phyloP scores from a whole-genome alignment of 2,329 filamentous ascomycete species.

The Colletotrichum orchidophilum region DNA sequence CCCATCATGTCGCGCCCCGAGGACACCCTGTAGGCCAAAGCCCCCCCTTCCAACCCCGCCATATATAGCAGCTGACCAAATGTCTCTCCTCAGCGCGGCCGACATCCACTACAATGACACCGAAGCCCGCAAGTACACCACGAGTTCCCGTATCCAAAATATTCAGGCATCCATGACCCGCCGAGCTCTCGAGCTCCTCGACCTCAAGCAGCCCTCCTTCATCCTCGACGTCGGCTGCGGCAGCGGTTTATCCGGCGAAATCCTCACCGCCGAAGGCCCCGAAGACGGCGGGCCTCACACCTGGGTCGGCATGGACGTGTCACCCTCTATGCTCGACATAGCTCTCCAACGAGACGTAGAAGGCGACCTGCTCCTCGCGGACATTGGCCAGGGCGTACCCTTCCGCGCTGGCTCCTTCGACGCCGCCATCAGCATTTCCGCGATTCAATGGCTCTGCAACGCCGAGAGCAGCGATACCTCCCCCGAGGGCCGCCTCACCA shows the following conservation, averaged over 20 bases:
- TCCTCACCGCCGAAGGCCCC: slow-evolving; percentile 76
- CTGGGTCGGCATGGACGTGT: slow-evolving; percentile 98
- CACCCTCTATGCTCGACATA: slow-evolving; percentile 94
- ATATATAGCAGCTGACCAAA: slow-evolving; percentile 3
- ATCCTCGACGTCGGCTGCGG: slow-evolving; percentile 98
- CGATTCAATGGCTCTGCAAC: slow-evolving; percentile 99
- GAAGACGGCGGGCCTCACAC: slow-evolving; percentile 86
- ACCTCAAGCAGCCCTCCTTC: slow-evolving; percentile 80
- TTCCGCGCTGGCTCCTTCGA: slow-evolving; percentile 94
- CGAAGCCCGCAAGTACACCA: slow-evolving; percentile 98
- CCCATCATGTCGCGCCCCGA: slow-evolving; percentile 92
- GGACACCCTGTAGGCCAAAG: slow-evolving; percentile 78
- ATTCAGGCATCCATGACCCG: slow-evolving; percentile 96
- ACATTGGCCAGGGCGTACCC: slow-evolving; percentile 94
- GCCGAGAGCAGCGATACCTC: slow-evolving; percentile 89
- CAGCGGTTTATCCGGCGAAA: slow-evolving; percentile 92
- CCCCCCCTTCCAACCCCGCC: slow-evolving; percentile 33
- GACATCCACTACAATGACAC: slow-evolving; percentile 97
- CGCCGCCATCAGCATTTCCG: slow-evolving; percentile 92
- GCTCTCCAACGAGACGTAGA: slow-evolving; percentile 92
- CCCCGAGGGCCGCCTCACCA: slow-evolving; percentile 77
- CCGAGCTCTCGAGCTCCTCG: slow-evolving; percentile 90
- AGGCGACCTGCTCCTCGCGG: slow-evolving; percentile 91
- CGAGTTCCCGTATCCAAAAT: slow-evolving; percentile 91
- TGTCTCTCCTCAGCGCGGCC: slow-evolving; percentile 70